phyloP scores from a whole-genome alignment of 2,329 filamentous ascomycete genomes.

The Alternaria dauci region DNA sequence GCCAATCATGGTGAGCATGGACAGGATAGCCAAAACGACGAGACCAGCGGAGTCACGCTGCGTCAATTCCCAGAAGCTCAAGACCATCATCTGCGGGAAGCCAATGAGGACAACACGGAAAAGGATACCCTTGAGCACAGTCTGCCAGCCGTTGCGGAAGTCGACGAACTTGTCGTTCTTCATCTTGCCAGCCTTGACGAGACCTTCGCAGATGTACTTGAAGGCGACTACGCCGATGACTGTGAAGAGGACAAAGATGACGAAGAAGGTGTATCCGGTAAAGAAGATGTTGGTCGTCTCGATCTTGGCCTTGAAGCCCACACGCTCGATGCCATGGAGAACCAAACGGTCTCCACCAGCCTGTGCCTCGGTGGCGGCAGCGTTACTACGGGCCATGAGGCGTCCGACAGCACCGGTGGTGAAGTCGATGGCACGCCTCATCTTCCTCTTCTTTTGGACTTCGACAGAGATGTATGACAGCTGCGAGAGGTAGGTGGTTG shows the following conservation, averaged over 20 bases:
- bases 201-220: conserved; percentile 81
- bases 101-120: conserved; percentile 90
- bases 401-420: conserved; percentile 37
- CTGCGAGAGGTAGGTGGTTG: conserved; percentile 78
- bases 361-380: conserved; percentile 51
- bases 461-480: conserved; percentile 81
- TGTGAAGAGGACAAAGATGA: conserved; percentile 80
- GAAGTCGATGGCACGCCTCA: conserved; percentile 41
- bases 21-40: conserved; percentile 86
- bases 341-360: conserved; percentile 51
- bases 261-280: conserved; percentile 88
- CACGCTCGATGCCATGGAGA: conserved; percentile 85
- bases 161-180: conserved; percentile 87
- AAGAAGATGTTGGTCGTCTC: conserved; percentile 93
- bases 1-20: conserved; percentile 79
- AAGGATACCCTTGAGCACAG: conserved; percentile 90
- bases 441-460: conserved; percentile 77
- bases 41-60: conserved; percentile 84
- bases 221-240: conserved; percentile 77
- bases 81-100: conserved; percentile 87
- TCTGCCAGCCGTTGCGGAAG: conserved; percentile 93
- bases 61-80: conserved; percentile 94
- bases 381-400: conserved; percentile 57
- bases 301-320: conserved; percentile 84
- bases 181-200: conserved; percentile 78